phyloP scores from a whole-genome alignment of 2,329 filamentous ascomycete genomes.

The Trichophyton schoenleinii region DNA sequence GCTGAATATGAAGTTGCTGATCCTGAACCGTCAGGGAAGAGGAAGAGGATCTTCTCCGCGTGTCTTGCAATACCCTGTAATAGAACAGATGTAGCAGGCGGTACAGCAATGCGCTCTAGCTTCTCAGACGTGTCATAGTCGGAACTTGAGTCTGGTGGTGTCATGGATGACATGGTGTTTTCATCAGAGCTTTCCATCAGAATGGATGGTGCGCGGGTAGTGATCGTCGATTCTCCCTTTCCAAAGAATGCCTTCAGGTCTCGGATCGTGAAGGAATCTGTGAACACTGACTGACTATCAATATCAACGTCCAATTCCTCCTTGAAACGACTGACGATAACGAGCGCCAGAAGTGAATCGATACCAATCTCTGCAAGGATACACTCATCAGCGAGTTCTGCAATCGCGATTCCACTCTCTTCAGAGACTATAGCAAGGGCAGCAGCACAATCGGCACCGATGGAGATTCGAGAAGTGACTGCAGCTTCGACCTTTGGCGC shows the following conservation, averaged over 20 bases:
- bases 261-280: background rate
- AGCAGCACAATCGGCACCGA: background rate
- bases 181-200: background rate
- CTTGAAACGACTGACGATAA: constrained; percentile 2
- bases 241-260: constrained; percentile 1
- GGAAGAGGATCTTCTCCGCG: constrained; percentile 23
- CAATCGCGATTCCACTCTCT: constrained; percentile 9
- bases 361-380: constrained; percentile 10
- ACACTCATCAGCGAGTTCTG: constrained; percentile 7
- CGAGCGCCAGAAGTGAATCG: constrained; percentile 11
- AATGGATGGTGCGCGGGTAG: background rate
- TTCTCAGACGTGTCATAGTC: background rate
- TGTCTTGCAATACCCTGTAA: constrained; percentile 36
- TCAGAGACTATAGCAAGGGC: constrained; percentile 7
- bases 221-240: background rate
- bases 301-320: constrained; percentile 31
- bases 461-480: background rate
- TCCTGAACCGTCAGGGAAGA: constrained; percentile 40
- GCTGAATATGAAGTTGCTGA: constrained; percentile 33
- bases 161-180: background rate
- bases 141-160: background rate
- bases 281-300: background rate
- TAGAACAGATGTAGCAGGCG: constrained; percentile 23
- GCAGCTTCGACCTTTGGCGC: background rate
- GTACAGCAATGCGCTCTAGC: background rate